Base-by-base conservation (phyloP, 495 filamentous ascomycete genomes). In the Hapsidospora chrysogenum region DNA sequence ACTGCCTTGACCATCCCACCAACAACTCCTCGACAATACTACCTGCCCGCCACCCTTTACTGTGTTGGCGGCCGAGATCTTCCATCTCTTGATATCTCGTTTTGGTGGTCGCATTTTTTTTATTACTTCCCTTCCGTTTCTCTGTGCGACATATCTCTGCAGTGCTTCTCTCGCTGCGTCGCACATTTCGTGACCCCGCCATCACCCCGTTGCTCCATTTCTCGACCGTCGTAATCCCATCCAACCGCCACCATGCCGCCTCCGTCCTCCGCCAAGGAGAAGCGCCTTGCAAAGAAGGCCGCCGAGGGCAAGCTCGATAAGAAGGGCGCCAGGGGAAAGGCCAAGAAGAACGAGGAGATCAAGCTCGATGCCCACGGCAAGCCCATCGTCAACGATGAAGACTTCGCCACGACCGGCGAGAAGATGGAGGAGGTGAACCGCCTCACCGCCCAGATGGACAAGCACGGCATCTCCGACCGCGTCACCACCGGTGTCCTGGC, bases 401-500 rank as follows among this genome's bases (percentile, higher is more conserved):
- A 74, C 40, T 71, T 78, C 40, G 80, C 79, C 36, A 84, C 80
- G 47, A 67, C 63, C 26, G 64, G 62, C 18, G 71, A 73, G 36
- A 77, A 86, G 58, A 71, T 75, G 64, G 76, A 80, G 47, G 77
- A 79, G 47, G 77, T 93, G 37, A 78, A 85, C 56, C 64, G 64
- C 11, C 52, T 72, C 9, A 57, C 64, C 10, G 57, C 87, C 36
- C 89, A 99, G 65, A 77, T 93, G 70, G 89, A 96, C 59, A 81
- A 92, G 60, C 72, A 94, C 50, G 89, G 89, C 49, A 63, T 99
- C 20, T 96, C 92, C 13, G 89, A 99, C 58, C 80, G 89, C 53
- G 92, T 99, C 52, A 96, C 92, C 40, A 99, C 89, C 36, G 89
- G 89, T 71, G 92, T 99, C 17, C 68, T 99, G 19, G 68, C 87